phyloP scores from a whole-genome alignment of 352 stramenopile genomes.

The Pythium plurisporium region DNA sequence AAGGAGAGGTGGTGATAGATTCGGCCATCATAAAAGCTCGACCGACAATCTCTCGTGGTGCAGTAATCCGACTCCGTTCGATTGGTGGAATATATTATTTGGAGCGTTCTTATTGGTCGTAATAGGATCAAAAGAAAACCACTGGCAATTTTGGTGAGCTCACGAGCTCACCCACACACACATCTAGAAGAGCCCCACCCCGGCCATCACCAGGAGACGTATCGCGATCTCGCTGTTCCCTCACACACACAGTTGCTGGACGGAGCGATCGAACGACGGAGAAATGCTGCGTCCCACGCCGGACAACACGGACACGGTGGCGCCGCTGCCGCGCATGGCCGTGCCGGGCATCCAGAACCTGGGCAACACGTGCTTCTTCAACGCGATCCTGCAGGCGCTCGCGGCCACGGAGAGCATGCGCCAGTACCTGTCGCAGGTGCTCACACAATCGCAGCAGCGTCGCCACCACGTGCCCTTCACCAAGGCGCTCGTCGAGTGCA shows the following conservation, averaged over 20 bases:
- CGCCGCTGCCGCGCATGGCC: constrained; percentile 5
- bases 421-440: constrained; percentile 63
- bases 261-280: not conserved
- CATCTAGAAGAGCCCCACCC: not conserved
- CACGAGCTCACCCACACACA: constrained; percentile 1
- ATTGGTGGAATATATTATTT: constrained; percentile 21
- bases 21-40: not conserved
- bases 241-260: not conserved
- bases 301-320: not conserved
- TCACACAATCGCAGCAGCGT: constrained; percentile 28
- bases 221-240: constrained; percentile 2
- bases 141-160: no score
- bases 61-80: not conserved
- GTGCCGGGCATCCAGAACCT: constrained; percentile 84
- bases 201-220: not conserved
- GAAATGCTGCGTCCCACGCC: not conserved
- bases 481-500: constrained; percentile 52
- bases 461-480: constrained; percentile 61
- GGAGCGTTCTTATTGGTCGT: not conserved
- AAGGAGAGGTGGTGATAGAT: not conserved
- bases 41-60: not conserved
- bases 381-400: constrained; percentile 84
- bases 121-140: not conserved
- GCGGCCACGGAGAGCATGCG: constrained; percentile 66
- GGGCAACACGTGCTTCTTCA: constrained; percentile 91